Base-by-base conservation (phyloP, 768 basidiomycete genomes). In the Mycena galericulata region DNA sequence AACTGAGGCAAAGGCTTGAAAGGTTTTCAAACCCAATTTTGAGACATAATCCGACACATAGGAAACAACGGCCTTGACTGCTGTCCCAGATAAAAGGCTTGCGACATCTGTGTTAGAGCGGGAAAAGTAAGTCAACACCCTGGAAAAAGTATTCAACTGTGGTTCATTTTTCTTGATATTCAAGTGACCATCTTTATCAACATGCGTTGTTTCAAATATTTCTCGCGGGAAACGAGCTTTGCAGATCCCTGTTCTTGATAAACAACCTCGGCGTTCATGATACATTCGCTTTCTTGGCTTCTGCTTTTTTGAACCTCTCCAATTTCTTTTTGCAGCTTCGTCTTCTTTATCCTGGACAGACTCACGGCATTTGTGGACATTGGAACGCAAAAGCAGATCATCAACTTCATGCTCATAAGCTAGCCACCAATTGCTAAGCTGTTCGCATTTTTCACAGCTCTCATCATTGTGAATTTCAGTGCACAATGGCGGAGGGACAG, bases 141-240 rank as follows among this genome's bases (percentile, higher is more conserved):
- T 12, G 15, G 24, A 22, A 6, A 59, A 3, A 2, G 49, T 66
- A 15, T 59, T 66, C 15, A 66, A 2, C 4, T 45, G 3, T 1
- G 49, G 15, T 24, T 66, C 65, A 0, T 0, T 0, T 2, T 66
- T 29, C 24, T 54, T 51, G 4, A 66, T 24, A 12, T 51, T 45
- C 1, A 80, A 15, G n/a, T 59, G 62, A 2, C 67, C 70, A 20
- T 61, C 40, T 10, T n/a, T 12, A 49, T 79, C 79, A 2, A 79
- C 67, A 6, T 24, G 11, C 4, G 76, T 75, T 0, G 56, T 22
- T n/a, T 22, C 6, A 29, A 40, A 32, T 1, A 58, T 40, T 14
- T 67, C 66, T 22, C 76, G 47, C 1, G 77, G 78, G 63, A 78
- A 79, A 1, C 77, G 54, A 2, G 70, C 60, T 57, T 73, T 71